These are phyloP conservation scores for Mucor plumbeus DNA, from an alignment of 371 early-diverging fungal species.

Conservation along the genomic window DNA sequence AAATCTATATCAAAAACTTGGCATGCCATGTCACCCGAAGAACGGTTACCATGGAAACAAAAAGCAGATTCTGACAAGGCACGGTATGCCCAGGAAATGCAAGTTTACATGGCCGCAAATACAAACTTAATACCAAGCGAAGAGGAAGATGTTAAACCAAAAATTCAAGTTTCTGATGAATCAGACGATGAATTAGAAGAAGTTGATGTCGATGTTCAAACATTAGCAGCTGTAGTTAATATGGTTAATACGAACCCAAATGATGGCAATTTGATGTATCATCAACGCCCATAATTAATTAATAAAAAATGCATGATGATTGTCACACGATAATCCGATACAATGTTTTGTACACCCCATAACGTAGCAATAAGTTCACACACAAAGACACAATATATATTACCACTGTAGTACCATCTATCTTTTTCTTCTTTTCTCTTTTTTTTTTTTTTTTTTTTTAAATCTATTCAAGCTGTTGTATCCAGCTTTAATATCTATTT, in stretches of 20 bases:
- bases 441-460: background rate
- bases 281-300: background rate
- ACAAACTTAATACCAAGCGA: slow-evolving; percentile 18
- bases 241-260: slow-evolving; percentile 20
- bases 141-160: slow-evolving; percentile 6
- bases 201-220: slow-evolving; percentile 16
- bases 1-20: slow-evolving; percentile 70
- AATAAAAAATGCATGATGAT: slow-evolving; percentile 4
- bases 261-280: slow-evolving; percentile 1
- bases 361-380: background rate
- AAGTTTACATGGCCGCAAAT: slow-evolving; percentile 52
- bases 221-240: slow-evolving; percentile 20
- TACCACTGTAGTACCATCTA: background rate
- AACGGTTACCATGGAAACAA: slow-evolving; percentile 67
- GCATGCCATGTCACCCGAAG: slow-evolving; percentile 65
- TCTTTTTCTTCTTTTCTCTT: background rate
- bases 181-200: background rate
- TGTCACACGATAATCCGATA: background rate
- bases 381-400: background rate
- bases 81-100: slow-evolving; percentile 78
- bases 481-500: slow-evolving; percentile 17
- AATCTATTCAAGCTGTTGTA: slow-evolving; percentile 14
- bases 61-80: slow-evolving; percentile 76
- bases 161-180: background rate
- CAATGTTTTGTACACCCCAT: background rate